Conservation (phyloP, 2,329 filamentous ascomycete genomes). For the Whalleya microplaca region DNA sequence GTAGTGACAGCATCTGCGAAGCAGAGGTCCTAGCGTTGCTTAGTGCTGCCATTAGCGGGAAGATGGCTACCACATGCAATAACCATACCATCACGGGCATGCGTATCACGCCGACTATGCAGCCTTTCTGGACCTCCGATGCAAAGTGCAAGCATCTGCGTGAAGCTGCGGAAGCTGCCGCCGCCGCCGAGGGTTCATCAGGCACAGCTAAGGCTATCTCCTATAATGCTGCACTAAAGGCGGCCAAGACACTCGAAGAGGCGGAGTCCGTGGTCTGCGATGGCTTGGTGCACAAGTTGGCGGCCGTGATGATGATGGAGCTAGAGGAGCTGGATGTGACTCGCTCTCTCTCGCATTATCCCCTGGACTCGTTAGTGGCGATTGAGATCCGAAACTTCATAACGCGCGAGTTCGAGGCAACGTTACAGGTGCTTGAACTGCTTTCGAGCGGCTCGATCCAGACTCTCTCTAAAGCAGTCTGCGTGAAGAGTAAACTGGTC, state of each 20-base stretch:
- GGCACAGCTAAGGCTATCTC: conserved; percentile 41
- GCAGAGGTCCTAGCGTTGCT: conserved; percentile 59
- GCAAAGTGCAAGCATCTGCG: conserved; percentile 57
- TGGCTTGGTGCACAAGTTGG: conserved; percentile 52
- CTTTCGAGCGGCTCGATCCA: conserved; percentile 55
- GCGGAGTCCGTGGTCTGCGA: conserved; percentile 49
- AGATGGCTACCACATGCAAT: conserved; percentile 46
- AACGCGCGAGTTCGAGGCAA: conserved; percentile 52
- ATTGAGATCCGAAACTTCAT: conserved; percentile 57
- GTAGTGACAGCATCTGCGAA: conserved; percentile 53
- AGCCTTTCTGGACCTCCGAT: conserved; percentile 58
- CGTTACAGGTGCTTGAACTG: conserved; percentile 59
- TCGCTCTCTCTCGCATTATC: conserved; percentile 45
- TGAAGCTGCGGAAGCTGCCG: conserved; percentile 44
- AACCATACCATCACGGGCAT: conserved; percentile 59
- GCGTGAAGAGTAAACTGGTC: conserved; percentile 49
- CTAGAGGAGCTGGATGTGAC: conserved; percentile 52
- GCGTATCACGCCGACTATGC: conserved; percentile 48
- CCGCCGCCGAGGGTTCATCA: conserved; percentile 36
- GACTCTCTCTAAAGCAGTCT: conserved; percentile 51
- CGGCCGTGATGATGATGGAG: conserved; percentile 53
- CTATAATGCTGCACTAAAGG: conserved; percentile 48
- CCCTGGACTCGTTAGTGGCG: conserved; percentile 53
- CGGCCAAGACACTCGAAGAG: conserved; percentile 47
- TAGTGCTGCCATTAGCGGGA: conserved; percentile 53